These are phyloP conservation scores for Geranium brycei DNA, from an alignment of 345 rosid species.

Conservation along the genomic window DNA sequence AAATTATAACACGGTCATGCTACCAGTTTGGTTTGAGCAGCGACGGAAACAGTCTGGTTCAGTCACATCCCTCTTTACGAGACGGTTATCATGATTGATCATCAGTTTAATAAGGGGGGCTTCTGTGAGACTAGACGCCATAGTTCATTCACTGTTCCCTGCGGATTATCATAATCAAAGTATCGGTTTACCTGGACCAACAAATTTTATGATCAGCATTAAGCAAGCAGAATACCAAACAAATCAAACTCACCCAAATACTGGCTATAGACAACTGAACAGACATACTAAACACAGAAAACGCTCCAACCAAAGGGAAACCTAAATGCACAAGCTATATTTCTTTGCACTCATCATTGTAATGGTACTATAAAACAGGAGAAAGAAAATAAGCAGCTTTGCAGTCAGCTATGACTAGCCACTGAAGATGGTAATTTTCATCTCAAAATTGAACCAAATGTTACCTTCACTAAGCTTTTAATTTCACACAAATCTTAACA, in stretches of 20 bases:
- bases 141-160: slow-evolving; percentile 80
- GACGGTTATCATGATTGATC: slow-evolving; percentile 77
- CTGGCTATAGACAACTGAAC: background rate
- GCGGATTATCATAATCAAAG: slow-evolving; percentile 42
- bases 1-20: slow-evolving; percentile 27
- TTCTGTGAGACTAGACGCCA: slow-evolving; percentile 81
- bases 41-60: slow-evolving; percentile 66
- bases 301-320: background rate
- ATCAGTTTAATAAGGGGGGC: slow-evolving; percentile 67
- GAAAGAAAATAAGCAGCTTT: background rate
- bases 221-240: background rate
- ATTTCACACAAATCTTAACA: too few species aligned
- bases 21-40: slow-evolving; percentile 61
- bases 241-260: background rate
- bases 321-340: background rate
- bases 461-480: background rate
- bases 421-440: background rate
- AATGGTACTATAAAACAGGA: too few species aligned
- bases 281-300: too few species aligned
- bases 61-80: slow-evolving; percentile 33
- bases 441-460: background rate
- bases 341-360: background rate
- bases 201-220: background rate
- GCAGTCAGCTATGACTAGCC: background rate
- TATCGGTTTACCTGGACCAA: slow-evolving; percentile 55